A percentile compares a stretch with the other conserved stretches of the same genome.
Evolutionary conservation across 805 yeast genomes (phyloP).

Genomic region (Ogataea nonfermentans): DNA sequence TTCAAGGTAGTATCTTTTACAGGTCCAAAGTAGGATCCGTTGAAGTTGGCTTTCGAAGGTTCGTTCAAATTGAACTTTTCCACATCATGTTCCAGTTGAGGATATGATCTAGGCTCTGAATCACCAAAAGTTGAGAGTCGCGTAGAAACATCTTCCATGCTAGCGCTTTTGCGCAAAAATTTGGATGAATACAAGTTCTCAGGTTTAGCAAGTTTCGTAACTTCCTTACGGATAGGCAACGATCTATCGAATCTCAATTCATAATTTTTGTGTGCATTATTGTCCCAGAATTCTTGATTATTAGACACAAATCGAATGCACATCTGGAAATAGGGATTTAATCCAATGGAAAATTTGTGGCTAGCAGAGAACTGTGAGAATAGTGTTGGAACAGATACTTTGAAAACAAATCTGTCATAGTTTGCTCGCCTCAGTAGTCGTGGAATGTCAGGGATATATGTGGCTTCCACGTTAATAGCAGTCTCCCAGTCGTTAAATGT

Average conservation of each 20-base stretch:
- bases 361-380: conserved; percentile 30
- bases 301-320: conserved; percentile 56
- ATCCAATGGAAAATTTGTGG: conserved; percentile 23
- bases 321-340: conserved; percentile 33
- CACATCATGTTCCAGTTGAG: conserved; percentile 4
- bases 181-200: conserved; percentile 19
- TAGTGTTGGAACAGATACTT: conserved; percentile 48
- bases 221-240: neutral
- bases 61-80: conserved; percentile 8
- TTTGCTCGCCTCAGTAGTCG: conserved; percentile 44
- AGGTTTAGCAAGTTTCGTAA: neutral
- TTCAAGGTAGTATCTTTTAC: neutral
- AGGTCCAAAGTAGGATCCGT: too few species aligned
- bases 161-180: conserved; percentile 26
- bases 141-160: conserved; percentile 21
- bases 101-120: conserved; percentile 3
- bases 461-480: conserved; percentile 63
- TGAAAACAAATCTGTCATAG: conserved; percentile 73
- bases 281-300: conserved; percentile 72
- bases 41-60: conserved; percentile 4
- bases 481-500: conserved; percentile 80
- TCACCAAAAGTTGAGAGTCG: neutral
- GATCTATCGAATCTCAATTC: conserved; percentile 38
- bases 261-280: conserved; percentile 61
- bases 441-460: conserved; percentile 56